phyloP scores from a whole-genome alignment of 331 rosid genomes.

The Malus hybrid region DNA sequence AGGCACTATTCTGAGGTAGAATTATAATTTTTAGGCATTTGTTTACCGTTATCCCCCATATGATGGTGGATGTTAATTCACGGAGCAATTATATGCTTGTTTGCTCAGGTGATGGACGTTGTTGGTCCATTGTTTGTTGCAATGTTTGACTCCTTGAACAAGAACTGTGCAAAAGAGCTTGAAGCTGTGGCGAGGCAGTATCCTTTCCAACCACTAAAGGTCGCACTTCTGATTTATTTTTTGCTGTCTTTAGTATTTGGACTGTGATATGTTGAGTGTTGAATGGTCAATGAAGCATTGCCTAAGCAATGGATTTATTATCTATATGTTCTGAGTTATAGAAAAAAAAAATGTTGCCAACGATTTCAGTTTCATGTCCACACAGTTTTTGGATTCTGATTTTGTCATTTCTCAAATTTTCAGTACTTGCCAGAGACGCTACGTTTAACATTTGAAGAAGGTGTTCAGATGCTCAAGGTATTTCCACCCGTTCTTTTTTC shows the following conservation, averaged over 20 bases:
- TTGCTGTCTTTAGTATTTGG: background rate
- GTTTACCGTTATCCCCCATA: constrained; percentile 4
- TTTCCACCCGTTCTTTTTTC: background rate
- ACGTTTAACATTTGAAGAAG: constrained; percentile 87
- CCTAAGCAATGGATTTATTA: background rate
- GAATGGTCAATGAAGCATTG: background rate
- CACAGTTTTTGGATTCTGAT: constrained; percentile 18
- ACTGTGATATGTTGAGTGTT: background rate
- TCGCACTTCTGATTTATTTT: constrained; percentile 1
- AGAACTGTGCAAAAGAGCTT: constrained; percentile 56
- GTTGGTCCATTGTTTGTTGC: constrained; percentile 68
- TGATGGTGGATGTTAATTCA: constrained; percentile 1
- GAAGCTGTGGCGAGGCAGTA: constrained; percentile 76
- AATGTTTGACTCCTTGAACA: constrained; percentile 65
- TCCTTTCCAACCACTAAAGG: constrained; percentile 94
- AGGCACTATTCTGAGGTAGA: constrained; percentile 74
- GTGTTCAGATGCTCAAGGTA: constrained; percentile 94
- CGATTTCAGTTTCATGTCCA: background rate
- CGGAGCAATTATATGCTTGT: constrained; percentile 11
- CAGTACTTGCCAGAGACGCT: constrained; percentile 80
- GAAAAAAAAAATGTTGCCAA: background rate
- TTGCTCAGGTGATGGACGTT: constrained; percentile 72
- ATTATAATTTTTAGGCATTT: background rate
- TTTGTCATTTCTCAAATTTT: constrained; percentile 12
- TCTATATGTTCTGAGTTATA: background rate